phyloP scores from a whole-genome alignment of 768 basidiomycete species.

The Russula sp. region DNA sequence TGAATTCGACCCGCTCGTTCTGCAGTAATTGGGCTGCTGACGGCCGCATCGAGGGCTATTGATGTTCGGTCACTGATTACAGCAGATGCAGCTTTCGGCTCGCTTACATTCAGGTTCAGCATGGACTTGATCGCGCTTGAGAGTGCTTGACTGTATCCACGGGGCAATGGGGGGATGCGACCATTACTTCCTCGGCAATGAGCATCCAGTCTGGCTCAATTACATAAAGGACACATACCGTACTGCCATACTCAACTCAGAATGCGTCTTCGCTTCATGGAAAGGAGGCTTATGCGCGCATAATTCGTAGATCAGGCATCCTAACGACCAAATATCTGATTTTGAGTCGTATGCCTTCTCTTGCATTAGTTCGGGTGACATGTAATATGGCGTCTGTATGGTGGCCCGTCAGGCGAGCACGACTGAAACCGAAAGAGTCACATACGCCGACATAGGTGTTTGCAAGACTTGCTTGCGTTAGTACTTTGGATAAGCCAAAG shows the following conservation, averaged over 20 bases:
- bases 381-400: slow-evolving; percentile 94
- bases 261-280: slow-evolving; percentile 87
- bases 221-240: slow-evolving; percentile 46
- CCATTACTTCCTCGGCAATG: slow-evolving; percentile 54
- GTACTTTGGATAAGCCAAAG: slow-evolving; percentile 93
- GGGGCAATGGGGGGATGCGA: slow-evolving; percentile 86
- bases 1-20: slow-evolving; percentile 71
- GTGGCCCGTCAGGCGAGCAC: neutral
- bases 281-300: slow-evolving; percentile 93
- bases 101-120: slow-evolving; percentile 75
- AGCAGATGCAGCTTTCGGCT: neutral
- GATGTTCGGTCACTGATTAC: slow-evolving; percentile 1
- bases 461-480: slow-evolving; percentile 84
- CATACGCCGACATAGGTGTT: slow-evolving; percentile 96
- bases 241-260: slow-evolving; percentile 79
- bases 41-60: slow-evolving; percentile 81
- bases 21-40: slow-evolving; percentile 78
- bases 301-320: slow-evolving; percentile 94
- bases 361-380: slow-evolving; percentile 98
- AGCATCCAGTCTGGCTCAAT: neutral
- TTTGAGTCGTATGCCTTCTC: slow-evolving; percentile 98
- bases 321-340: slow-evolving; percentile 97
- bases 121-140: slow-evolving; percentile 79
- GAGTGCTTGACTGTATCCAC: slow-evolving; percentile 73
- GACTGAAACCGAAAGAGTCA: slow-evolving; percentile 19